Base-by-base conservation (phyloP, 495 filamentous ascomycete species). In the Daldinia concentrica region DNA sequence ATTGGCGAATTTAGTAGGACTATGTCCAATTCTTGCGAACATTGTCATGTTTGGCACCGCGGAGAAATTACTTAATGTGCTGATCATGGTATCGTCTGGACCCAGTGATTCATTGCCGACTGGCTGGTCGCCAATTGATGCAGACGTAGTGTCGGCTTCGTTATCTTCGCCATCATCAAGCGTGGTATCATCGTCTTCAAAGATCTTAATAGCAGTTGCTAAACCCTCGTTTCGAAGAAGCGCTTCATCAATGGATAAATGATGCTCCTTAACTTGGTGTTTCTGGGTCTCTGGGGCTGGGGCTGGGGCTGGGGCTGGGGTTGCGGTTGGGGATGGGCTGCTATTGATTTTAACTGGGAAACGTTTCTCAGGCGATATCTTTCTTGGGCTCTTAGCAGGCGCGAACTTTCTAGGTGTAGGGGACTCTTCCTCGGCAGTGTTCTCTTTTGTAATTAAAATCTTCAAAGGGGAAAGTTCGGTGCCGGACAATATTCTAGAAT, bases 31-130 rank as follows among this genome's bases (percentile, higher is more conserved):
- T 37, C 88, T 87, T 8, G 92, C 90, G 74, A 97, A 93, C 69
- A 89, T 86, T n/a, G 93, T 95, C 88, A 95, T 89, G 65, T 95
- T 93, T 27, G 93, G 92, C 45, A 97, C 87, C 0, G 92, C 91
- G 3, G 94, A 97, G 79, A 97, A 97, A 14, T 85, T 87, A 79
- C 92, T 96, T 74, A 95, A 91, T 43, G 90, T 91, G 79, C 82
- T 84, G 34, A 80, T 69, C 81, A 84, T 82, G 19, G 92, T 95
- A 71, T 96, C 93, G 73, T 97, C 92, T 65, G 79, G 71, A 55
- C 81, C 78, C 9, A 73, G 61, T n/a, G 78, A 75, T 50, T 84
- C 83, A 0, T 75, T 77, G 19, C 77, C 72, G 8, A 52, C 62
- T 39, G 52, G 72, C 9, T 59, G 50, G n/a, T 70, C 73, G 14